Base-by-base conservation (phyloP, 495 filamentous ascomycete species). In the Sordaria brevicollis region DNA sequence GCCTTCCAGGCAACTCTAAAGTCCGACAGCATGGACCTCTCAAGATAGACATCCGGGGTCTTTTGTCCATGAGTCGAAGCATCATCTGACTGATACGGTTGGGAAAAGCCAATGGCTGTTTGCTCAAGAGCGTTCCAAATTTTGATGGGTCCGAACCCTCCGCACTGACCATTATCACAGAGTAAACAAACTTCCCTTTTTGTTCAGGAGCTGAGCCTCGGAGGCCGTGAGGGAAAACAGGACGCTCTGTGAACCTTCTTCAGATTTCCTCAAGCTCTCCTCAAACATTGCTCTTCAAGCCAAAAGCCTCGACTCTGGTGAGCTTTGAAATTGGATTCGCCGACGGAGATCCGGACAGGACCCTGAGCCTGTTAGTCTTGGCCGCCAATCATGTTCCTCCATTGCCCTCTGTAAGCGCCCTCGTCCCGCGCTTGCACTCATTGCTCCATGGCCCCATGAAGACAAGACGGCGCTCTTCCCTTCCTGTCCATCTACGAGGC, bases 391-490 rank as follows among this genome's bases (percentile, higher is more conserved):
- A 54, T 17, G 1, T 7, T 17, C 17, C 11, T 57, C 1, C 17
- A 21, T 49, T 67, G 7, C 15, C 31, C 35, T 13, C 36, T 25
- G 38, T 78, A 78, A 78, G 77, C 75, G 75, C 77, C 77, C 72
- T 74, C 65, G 68, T 72, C 71, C 66, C 65, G 71, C 73, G 73
- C 73, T 38, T 74, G 66, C 31, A 69, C 49, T 35, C 31, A 38
- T 35, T 33, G 21, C 67, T 35, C 35, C 70, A 35, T 35, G 67
- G 67, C 35, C 65, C 67, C 68, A 71, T 25, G 19, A 29, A 36
- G 43, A n/a, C 21, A 35, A 35, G 21, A 38, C 38, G 66, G 35
- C 70, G 25, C 25, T 37, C 70, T 67, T 54, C 67, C 38, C 35
- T 39, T 38, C 38, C 7, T 19, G 21, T 33, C 25, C 10, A 15